Conservation (phyloP, 176 grass and related monocot genomes). For the Guadua angustifolia region DNA sequence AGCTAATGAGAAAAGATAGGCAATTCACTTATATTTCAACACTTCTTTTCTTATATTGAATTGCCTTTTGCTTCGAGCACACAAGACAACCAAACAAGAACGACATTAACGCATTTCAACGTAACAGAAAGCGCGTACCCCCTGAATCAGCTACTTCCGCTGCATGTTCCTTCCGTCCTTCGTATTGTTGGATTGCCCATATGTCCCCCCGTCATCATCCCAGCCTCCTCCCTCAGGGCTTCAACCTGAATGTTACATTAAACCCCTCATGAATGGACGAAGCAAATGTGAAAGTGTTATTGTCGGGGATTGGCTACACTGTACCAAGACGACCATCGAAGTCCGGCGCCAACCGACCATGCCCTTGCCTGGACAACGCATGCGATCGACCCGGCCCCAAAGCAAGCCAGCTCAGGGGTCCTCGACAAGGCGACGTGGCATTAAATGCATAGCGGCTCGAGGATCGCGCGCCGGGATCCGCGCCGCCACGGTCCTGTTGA, state of each 20-base stretch:
- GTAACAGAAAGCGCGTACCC: constrained; percentile 24
- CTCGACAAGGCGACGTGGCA: too few species aligned
- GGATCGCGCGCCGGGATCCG: too few species aligned
- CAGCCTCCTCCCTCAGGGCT: neutral
- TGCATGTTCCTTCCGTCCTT: neutral
- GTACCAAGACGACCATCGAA: too few species aligned
- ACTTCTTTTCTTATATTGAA: neutral
- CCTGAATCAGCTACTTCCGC: neutral
- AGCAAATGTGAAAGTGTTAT: neutral
- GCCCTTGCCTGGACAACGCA: too few species aligned
- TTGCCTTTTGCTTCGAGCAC: neutral
- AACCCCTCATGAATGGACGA: neutral
- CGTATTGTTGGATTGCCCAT: neutral
- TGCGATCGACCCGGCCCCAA: too few species aligned
- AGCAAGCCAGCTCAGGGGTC: too few species aligned
- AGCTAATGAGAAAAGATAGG: too few species aligned
- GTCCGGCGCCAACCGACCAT: too few species aligned
- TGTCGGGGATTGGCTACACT: too few species aligned
- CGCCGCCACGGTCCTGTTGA: too few species aligned
- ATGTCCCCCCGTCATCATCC: neutral
- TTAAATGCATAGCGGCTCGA: too few species aligned
- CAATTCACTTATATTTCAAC: too few species aligned
- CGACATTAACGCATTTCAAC: neutral
- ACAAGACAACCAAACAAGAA: neutral
- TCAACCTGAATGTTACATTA: neutral